Conservation (phyloP, 2,329 filamentous ascomycete genomes). For the Dactylellina cionopaga region DNA sequence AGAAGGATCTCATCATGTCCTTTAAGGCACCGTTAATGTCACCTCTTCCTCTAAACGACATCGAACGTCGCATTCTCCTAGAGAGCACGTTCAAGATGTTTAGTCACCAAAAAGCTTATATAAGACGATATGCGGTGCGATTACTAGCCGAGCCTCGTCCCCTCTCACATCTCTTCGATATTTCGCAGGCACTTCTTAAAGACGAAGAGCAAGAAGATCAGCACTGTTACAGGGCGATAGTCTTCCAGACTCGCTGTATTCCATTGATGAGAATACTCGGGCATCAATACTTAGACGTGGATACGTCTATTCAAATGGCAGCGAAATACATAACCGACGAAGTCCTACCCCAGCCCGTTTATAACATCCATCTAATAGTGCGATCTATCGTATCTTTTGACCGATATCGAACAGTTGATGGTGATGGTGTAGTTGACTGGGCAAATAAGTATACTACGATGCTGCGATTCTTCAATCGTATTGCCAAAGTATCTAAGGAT, state of each 20-base stretch:
- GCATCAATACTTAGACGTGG: not conserved
- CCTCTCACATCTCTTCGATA: constrained; percentile 19
- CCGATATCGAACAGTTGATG: not conserved
- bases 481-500: constrained; percentile 12
- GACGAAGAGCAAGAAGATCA: not conserved
- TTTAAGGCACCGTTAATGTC: constrained; percentile 15
- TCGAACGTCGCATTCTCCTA: constrained; percentile 35
- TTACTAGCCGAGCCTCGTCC: constrained; percentile 16
- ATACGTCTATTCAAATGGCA: not conserved
- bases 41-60: not conserved
- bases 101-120: constrained; percentile 13
- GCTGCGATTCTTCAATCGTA: constrained; percentile 6
- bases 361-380: constrained; percentile 13
- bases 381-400: constrained; percentile 22
- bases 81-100: constrained; percentile 19
- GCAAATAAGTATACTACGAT: not conserved
- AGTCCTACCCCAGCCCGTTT: not conserved
- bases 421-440: constrained; percentile 1
- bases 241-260: constrained; percentile 29
- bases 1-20: constrained; percentile 24
- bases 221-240: not conserved
- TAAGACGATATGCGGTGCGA: constrained; percentile 18
- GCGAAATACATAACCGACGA: constrained; percentile 8
- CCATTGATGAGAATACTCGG: constrained; percentile 22
- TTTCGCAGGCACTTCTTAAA: constrained; percentile 1